A percentile compares a stretch with the other conserved stretches of the same genome.
Evolutionary conservation across 345 rosid species (phyloP).

Genomic region (Lepidium didymum): DNA sequence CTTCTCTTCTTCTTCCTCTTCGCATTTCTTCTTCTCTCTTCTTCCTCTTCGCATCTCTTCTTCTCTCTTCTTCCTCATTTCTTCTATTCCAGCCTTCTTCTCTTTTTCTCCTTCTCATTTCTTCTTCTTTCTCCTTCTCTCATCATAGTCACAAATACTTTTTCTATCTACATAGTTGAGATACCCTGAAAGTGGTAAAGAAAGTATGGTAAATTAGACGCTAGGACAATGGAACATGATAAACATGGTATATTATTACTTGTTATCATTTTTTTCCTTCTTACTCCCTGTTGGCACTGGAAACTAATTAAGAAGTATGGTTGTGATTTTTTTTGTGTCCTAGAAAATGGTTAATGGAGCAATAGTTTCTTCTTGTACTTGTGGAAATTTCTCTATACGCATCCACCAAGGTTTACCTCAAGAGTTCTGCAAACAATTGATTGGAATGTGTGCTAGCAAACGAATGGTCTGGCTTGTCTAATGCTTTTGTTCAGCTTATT

Average conservation of each 20-base stretch:
- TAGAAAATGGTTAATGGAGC: conserved; percentile 90
- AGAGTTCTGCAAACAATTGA: conserved; percentile 41
- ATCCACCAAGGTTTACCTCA: conserved; percentile 1
- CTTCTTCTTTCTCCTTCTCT: too few relatives aligned
- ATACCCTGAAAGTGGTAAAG: conserved; percentile 52
- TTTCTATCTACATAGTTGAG: conserved; percentile 47
- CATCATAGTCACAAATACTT: neutral
- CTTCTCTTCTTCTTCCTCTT: too few relatives aligned
- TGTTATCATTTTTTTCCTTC: neutral
- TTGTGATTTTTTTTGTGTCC: neutral
- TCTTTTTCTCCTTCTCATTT: too few relatives aligned
- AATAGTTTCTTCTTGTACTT: conserved; percentile 51
- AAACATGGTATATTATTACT: conserved; percentile 36
- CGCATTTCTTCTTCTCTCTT: too few relatives aligned
- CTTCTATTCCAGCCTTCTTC: too few relatives aligned
- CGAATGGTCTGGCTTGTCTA: conserved; percentile 54
- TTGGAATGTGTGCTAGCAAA: conserved; percentile 51
- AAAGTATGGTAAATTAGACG: conserved; percentile 36
- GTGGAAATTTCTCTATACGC: conserved; percentile 42
- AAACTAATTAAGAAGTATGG: neutral
- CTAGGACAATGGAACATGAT: conserved; percentile 85
- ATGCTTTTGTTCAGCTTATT: too few relatives aligned
- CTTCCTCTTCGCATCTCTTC: too few relatives aligned
- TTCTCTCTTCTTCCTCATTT: too few relatives aligned
- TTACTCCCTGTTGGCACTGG: neutral